Base-by-base conservation (phyloP, 1,284 basidiomycete species). In the Sphaerobolus stellatus region DNA sequence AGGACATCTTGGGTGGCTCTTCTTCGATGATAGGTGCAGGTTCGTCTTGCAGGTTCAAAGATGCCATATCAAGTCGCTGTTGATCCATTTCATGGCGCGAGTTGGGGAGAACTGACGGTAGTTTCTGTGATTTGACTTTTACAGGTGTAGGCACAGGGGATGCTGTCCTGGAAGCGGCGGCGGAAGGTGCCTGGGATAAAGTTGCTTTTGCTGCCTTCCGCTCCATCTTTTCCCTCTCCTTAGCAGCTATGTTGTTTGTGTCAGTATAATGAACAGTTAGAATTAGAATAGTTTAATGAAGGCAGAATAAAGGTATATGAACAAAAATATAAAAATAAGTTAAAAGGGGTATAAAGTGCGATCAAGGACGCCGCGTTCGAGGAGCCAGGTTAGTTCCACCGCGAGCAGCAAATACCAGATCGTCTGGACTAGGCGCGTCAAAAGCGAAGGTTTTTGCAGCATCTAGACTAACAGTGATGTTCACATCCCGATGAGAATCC, bases 391-490 rank as follows among this genome's bases (percentile, higher is more conserved):
- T 72, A 5, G 92, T 91, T 45, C 90, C 89, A 52, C 80, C 81
- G 31, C 93, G 83, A 33, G 93, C 91, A 59, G 82, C 83, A 65
- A 89, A 74, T 13, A 95, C 84, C 54, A 88, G 71, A 64, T 95
- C 92, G 62, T 95, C 92, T 11, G 93, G 92, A 66, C 92, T 94
- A n/a, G 90, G 90, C 24, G 78, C 76, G 58, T 90, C 82, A 62
- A 94, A 94, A 7, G 81, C 75, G 65, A 90, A 92, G n/a, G n/a
- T n/a, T n/a, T n/a, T n/a, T n/a, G n/a, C n/a, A 2, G 48, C 20
- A 22, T 13, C 28, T 44, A 3, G 57, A 47, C 31, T 29, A 34
- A 22, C 25, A 22, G 24, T 27, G 4, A 48, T 27, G 24, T 16
- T 1, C 18, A 31, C 14, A n/a, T n/a, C n/a, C n/a, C n/a, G n/a